A percentile compares a stretch with the other conserved stretches of the same genome.
Evolutionary conservation across 2,329 filamentous ascomycete genomes (phyloP).

Genomic region (Davidsoniella virescens): DNA sequence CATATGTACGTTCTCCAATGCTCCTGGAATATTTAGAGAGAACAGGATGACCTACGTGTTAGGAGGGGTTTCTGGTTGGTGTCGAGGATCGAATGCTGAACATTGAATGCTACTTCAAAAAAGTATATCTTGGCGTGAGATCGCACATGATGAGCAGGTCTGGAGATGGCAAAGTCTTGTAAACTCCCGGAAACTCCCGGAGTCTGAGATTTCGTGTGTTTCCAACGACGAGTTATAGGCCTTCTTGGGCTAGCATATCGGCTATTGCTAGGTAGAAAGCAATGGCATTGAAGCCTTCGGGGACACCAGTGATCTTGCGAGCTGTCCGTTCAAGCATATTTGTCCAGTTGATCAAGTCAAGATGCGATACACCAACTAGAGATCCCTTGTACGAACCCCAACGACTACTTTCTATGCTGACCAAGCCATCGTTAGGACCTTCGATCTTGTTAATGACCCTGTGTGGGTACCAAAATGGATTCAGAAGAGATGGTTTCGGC

Average conservation of each 20-base stretch:
- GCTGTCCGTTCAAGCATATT: constrained; percentile 41
- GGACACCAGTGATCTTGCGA: constrained; percentile 34
- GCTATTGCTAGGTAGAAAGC: constrained; percentile 51
- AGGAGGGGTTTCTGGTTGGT: no score
- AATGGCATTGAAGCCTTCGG: constrained; percentile 47
- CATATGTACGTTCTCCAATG: no score
- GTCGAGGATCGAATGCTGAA: no score
- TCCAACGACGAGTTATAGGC: constrained; percentile 20
- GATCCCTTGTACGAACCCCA: constrained; percentile 52
- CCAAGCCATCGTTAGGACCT: constrained; percentile 50
- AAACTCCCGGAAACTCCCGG: not conserved
- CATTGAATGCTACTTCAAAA: no score
- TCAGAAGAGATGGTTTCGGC: constrained; percentile 40
- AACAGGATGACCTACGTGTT: no score
- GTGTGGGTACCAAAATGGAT: constrained; percentile 41
- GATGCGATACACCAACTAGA: constrained; percentile 42
- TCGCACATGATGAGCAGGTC: no score
- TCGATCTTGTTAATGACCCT: constrained; percentile 33
- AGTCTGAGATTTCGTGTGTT: not conserved
- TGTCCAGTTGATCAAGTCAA: constrained; percentile 53
- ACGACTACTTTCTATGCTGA: constrained; percentile 44
- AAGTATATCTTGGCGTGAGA: no score
- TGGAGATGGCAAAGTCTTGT: no score
- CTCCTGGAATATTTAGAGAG: no score
- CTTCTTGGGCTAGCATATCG: constrained; percentile 57